These are phyloP conservation scores for Mycena sp. DNA, from an alignment of 1,284 basidiomycete genomes.

Conservation along the genomic window DNA sequence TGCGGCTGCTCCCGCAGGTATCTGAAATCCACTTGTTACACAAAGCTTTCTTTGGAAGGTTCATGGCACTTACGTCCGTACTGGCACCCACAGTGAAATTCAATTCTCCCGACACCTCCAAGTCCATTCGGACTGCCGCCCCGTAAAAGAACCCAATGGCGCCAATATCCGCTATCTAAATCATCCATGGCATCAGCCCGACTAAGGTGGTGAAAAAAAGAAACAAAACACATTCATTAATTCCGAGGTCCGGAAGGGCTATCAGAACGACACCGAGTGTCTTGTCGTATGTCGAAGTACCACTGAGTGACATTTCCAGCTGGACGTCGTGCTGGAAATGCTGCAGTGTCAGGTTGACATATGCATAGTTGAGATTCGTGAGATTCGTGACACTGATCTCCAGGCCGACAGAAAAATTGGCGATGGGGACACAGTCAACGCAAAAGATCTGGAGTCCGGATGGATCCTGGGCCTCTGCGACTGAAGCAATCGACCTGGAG, in stretches of 20 bases:
- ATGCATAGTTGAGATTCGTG: neutral
- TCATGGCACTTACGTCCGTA: neutral
- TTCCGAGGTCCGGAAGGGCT: neutral
- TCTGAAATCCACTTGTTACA: neutral
- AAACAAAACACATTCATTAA: too few relatives aligned
- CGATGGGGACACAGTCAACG: conserved; percentile 8
- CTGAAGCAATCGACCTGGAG: neutral
- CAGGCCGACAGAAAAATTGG: conserved; percentile 10
- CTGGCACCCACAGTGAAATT: conserved; percentile 7
- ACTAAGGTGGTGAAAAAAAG: too few relatives aligned
- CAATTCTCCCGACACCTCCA: neutral
- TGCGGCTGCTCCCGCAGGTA: neutral
- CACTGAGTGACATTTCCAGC: neutral
- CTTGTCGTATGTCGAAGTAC: neutral
- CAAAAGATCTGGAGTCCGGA: conserved; percentile 14
- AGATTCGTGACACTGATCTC: neutral
- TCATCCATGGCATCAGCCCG: neutral
- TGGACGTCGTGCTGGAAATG: neutral
- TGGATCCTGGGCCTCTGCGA: neutral
- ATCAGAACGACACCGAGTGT: neutral
- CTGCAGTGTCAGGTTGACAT: conserved; percentile 2
- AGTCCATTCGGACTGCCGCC: neutral
- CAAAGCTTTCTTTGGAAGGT: neutral
- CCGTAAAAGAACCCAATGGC: neutral
- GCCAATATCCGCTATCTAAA: neutral